Conservation (phyloP, 2,329 filamentous ascomycete species). For the Allantophomopsis cytisporea region DNA sequence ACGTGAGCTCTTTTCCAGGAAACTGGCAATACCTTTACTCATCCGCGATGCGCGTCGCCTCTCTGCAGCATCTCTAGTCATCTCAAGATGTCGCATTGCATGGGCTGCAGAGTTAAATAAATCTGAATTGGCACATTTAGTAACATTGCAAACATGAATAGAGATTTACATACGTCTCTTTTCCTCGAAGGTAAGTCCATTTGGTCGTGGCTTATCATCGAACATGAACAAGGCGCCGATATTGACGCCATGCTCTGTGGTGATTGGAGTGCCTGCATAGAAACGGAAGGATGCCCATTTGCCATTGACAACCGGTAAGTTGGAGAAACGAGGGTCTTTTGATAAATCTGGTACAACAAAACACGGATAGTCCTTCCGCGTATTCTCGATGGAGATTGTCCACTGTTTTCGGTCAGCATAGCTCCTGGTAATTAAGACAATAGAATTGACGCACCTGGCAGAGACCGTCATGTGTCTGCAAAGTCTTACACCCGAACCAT, state of each 20-base stretch:
- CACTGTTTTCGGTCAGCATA: constrained; percentile 5
- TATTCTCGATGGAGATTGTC: constrained; percentile 7
- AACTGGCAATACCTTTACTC: constrained; percentile 10
- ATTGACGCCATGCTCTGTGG: constrained; percentile 10
- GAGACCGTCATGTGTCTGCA: constrained; percentile 12
- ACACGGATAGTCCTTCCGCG: constrained; percentile 8
- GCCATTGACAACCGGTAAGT: constrained; percentile 10
- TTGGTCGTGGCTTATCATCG: constrained; percentile 25
- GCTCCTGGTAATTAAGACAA: neutral
- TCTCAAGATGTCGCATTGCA: constrained; percentile 13
- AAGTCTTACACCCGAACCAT: constrained; percentile 14
- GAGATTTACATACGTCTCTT: constrained; percentile 7
- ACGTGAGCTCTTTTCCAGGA: constrained; percentile 6
- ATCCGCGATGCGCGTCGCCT: constrained; percentile 9
- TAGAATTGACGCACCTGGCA: constrained; percentile 11
- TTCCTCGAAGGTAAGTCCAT: constrained; percentile 23
- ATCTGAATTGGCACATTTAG: constrained; percentile 4
- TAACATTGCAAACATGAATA: neutral
- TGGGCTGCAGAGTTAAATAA: constrained; percentile 9
- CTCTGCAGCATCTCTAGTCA: constrained; percentile 14
- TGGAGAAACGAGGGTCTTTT: constrained; percentile 9
- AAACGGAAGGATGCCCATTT: constrained; percentile 9
- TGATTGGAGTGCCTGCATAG: constrained; percentile 14
- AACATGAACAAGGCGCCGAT: constrained; percentile 15
- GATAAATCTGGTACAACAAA: constrained; percentile 11